Percentiles rank a stretch among this genome's conserved stretches.
These are phyloP conservation scores for Cercospora janseana DNA, from an alignment of 2,329 filamentous ascomycete genomes.

Conservation along the genomic window DNA sequence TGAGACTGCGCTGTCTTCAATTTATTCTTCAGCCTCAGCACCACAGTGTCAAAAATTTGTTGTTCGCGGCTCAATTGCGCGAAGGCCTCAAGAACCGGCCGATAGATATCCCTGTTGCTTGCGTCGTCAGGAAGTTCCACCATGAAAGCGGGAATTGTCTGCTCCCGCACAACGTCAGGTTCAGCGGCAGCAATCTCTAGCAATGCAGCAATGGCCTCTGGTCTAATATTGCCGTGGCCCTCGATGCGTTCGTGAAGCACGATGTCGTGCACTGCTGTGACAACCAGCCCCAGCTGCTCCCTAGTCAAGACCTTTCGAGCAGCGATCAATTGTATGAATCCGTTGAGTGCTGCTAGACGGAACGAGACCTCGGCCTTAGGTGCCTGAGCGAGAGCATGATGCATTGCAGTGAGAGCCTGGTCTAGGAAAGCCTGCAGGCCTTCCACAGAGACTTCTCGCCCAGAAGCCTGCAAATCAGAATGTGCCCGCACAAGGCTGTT, in stretches of 20 bases:
- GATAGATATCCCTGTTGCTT: slow-evolving; percentile 49
- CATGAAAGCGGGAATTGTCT: slow-evolving; percentile 65
- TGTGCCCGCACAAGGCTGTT: slow-evolving; percentile 59
- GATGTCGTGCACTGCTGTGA: slow-evolving; percentile 61
- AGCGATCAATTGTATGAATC: slow-evolving; percentile 45
- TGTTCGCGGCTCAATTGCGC: slow-evolving; percentile 63
- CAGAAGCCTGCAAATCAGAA: slow-evolving; percentile 51
- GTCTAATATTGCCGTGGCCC: slow-evolving; percentile 57
- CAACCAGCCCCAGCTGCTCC: slow-evolving; percentile 48
- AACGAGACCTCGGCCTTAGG: slow-evolving; percentile 52
- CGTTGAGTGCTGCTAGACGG: slow-evolving; percentile 46
- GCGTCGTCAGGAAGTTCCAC: slow-evolving; percentile 56
- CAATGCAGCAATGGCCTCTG: slow-evolving; percentile 58
- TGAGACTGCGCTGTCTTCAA: slow-evolving; percentile 57
- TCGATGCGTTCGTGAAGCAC: slow-evolving; percentile 59
- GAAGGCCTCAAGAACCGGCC: slow-evolving; percentile 61
- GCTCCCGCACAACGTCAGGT: slow-evolving; percentile 61
- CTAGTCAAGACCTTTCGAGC: slow-evolving; percentile 44
- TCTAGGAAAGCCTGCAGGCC: slow-evolving; percentile 42
- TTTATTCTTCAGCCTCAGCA: slow-evolving; percentile 63
- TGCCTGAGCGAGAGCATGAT: slow-evolving; percentile 45
- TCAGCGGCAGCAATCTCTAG: slow-evolving; percentile 62
- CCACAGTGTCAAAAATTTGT: slow-evolving; percentile 62
- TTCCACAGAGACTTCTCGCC: slow-evolving; percentile 35
- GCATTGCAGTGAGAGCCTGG: slow-evolving; percentile 44